Conservation (phyloP, 1,139 yeast species). For the Suhomyces atakaporum region DNA sequence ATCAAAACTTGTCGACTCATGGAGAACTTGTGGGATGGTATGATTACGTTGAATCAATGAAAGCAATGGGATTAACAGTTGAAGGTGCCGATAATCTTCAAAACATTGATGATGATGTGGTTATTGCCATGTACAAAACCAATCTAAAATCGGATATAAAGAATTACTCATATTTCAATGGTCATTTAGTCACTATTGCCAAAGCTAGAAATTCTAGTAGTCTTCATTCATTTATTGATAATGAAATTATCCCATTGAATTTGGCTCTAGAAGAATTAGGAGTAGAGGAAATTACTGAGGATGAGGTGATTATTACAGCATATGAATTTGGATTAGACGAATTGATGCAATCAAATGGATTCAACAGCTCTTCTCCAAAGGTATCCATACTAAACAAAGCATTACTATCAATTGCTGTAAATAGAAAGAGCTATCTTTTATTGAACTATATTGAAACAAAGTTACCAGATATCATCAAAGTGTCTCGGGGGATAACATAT, state of each 20-base stretch:
- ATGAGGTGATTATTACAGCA: conserved; percentile 73
- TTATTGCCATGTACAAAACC: conserved; percentile 50
- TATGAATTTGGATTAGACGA: conserved; percentile 64
- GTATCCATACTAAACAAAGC: conserved; percentile 37
- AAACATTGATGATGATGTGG: conserved; percentile 41
- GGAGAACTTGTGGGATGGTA: conserved; percentile 62
- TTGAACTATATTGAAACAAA: conserved; percentile 49
- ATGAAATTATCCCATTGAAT: conserved; percentile 54
- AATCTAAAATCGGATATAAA: conserved; percentile 38
- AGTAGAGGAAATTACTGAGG: conserved; percentile 68
- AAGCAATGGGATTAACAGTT: conserved; percentile 50
- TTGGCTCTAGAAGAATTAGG: conserved; percentile 66
- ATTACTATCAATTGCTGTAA: conserved; percentile 43
- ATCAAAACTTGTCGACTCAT: conserved; percentile 50
- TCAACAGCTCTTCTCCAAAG: conserved; percentile 42
- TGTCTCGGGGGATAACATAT: conserved; percentile 19
- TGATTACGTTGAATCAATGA: conserved; percentile 60
- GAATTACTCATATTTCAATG: conserved; percentile 36
- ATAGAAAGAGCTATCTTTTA: conserved; percentile 43
- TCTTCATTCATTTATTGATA: conserved; percentile 47
- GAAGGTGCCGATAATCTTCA: conserved; percentile 19
- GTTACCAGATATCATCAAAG: conserved; percentile 35
- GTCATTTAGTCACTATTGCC: conserved; percentile 46
- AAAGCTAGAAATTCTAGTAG: conserved; percentile 44
- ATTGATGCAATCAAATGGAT: conserved; percentile 63